Base-by-base conservation (phyloP, 306 rosid genomes). In the Malus fusca region DNA sequence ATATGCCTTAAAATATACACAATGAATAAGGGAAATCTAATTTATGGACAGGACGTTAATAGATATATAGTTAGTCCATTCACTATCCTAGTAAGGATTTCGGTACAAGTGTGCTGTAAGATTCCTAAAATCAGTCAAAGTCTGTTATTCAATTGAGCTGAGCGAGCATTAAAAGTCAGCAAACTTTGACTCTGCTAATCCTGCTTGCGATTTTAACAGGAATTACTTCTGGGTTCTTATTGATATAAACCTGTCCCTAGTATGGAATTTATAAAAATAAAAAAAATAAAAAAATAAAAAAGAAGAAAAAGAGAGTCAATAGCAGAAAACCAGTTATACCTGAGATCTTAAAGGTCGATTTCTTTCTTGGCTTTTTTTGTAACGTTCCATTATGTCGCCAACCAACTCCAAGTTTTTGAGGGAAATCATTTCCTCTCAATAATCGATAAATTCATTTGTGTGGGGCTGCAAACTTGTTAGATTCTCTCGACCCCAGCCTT, bases 401-500 rank as follows among this genome's bases (percentile, higher is more conserved):
- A 28, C 69, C 13, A 11, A 73, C 42, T 66, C 43, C 71, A 26
- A 77, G 65, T 53, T 51, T 35, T 69, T 56, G 15, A 77, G 60
- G 71, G 44, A 48, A 75, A 79, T 28, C 59, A 56, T n/a, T 81
- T 17, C 74, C 18, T 86, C 90, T 82, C 82, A 86, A 68, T 80
- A 83, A 77, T 87, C 98, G 81, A 78, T 78, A 80, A 61, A 76
- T 53, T 84, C 80, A 59, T 75, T 71, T 62, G 79, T 62, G 80
- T 76, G 88, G 72, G 87, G 84, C 79, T 69, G 91, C 81, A 81
- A 81, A 81, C 84, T 86, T 2, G 79, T 77, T 75, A 91, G 80
- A 73, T 79, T 83, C 70, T 85, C 90, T 82, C 82, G 93, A 76
- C 93, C 98, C 98, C 92, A 91, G 73, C 98, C 97, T 81, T 87